Evolutionary conservation across 768 basidiomycete genomes (phyloP).

Genomic region (Pisolithus marmoratus): DNA sequence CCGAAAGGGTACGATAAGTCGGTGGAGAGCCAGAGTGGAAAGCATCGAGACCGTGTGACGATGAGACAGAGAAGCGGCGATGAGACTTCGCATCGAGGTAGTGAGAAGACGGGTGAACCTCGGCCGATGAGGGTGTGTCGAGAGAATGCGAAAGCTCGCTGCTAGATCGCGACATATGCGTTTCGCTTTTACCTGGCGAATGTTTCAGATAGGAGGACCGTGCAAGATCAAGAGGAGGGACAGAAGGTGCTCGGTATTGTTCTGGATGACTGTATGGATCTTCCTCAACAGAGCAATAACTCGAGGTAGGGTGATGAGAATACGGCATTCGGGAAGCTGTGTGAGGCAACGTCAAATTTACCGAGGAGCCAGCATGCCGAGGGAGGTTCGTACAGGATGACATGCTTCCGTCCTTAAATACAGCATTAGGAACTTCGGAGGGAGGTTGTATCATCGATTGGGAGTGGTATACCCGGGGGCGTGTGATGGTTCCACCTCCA

Average conservation of each 20-base stretch:
- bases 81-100: constrained; percentile 15
- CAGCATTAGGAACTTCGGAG: constrained; percentile 11
- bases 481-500: constrained; percentile 81
- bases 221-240: constrained; percentile 4
- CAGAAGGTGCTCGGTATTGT: constrained; percentile 10
- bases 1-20: constrained; percentile 26
- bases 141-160: constrained; percentile 39
- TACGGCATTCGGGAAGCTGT: constrained; percentile 6
- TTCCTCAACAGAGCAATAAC: constrained; percentile 13
- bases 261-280: background rate
- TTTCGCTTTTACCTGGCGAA: constrained; percentile 49
- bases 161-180: constrained; percentile 44
- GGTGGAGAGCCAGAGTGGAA: constrained; percentile 33
- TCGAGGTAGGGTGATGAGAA: constrained; percentile 18
- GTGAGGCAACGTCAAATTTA: constrained; percentile 4
- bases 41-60: constrained; percentile 28
- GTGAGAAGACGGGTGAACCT: constrained; percentile 16
- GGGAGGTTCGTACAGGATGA: constrained; percentile 76
- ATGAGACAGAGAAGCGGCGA: constrained; percentile 32
- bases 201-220: background rate
- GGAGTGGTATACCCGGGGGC: constrained; percentile 80
- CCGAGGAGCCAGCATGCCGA: constrained; percentile 6
- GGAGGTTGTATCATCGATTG: constrained; percentile 68
- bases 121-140: constrained; percentile 41
- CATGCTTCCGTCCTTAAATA: constrained; percentile 70